Base-by-base conservation (phyloP, 441 rosid species). In the Populus trichocarpa region DNA sequence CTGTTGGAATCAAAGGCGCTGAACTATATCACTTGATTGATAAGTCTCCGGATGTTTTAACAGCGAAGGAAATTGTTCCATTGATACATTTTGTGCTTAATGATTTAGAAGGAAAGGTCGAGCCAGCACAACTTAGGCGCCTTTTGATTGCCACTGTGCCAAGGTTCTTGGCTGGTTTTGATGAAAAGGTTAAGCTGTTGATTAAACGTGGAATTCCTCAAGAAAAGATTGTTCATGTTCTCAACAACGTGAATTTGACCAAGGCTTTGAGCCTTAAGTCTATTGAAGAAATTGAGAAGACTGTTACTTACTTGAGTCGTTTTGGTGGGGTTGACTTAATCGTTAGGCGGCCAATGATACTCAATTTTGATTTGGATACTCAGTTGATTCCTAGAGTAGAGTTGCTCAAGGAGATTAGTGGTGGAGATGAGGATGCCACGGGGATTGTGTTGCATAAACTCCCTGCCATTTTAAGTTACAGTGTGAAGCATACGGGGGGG, bases 361-460 rank as follows among this genome's bases (percentile, higher is more conserved):
- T 94, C 74, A 90, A 92, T 65, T 85, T 78, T 73, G 89, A 92
- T 72, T 86, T 92, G 82, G 89, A 84, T 66, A 66, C 82, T 74
- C 98, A 90, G 82, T 63, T 94, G 84, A 83, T 88, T 80, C 96
- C 94, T 2, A 87, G 89, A 78, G 77, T 94, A 72, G 84, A 80
- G 74, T 82, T 89, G 80, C 87, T 91, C 50, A 78, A 76, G 72
- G 77, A 85, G 82, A 89, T 90, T 20, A 89, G 95, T 22, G 91
- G 95, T 69, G 93, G 87, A 76, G 91, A 94, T 63, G 86, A 85
- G 78, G 83, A 74, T 46, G 89, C 90, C 75, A 86, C 92, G 0
- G 90, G 89, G 23, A 63, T 81, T 0, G 83, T 91, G 81, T 70
- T 94, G 68, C 80, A 79, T 65, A 91, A 90, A 80, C 91, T 89